Evolutionary conservation across 768 basidiomycete genomes (phyloP).

Genomic region (Mycena kentingensis): DNA sequence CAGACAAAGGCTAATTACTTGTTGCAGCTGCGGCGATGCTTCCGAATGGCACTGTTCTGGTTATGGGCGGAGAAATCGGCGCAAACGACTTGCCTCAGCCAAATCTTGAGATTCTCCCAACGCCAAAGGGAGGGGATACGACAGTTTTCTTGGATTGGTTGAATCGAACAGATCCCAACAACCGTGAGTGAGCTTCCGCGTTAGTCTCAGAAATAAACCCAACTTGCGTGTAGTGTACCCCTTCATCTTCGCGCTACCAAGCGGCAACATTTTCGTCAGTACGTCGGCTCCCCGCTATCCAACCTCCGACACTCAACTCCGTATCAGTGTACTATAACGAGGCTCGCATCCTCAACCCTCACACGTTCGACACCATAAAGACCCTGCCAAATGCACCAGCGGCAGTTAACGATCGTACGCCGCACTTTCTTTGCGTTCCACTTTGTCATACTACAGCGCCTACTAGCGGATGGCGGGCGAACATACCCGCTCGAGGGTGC

Average conservation of each 20-base stretch:
- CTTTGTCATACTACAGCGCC: no score
- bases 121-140: no score
- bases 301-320: background rate
- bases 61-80: conserved; percentile 65
- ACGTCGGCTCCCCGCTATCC: conserved; percentile 26
- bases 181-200: no score
- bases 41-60: conserved; percentile 65
- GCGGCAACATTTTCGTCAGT: conserved; percentile 72
- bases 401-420: conserved; percentile 68
- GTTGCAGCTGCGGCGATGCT: conserved; percentile 68
- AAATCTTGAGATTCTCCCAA: no score
- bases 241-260: conserved; percentile 71
- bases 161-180: no score
- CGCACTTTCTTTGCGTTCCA: no score
- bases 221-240: conserved; percentile 68
- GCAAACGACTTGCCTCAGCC: conserved; percentile 68
- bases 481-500: conserved; percentile 79
- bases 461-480: conserved; percentile 67
- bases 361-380: conserved; percentile 60
- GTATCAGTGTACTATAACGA: conserved; percentile 74
- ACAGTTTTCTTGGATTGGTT: no score
- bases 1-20: conserved; percentile 24
- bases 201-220: no score
- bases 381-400: conserved; percentile 74
- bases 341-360: conserved; percentile 71